phyloP scores from a whole-genome alignment of 768 basidiomycete species.

The Mycena floridula region DNA sequence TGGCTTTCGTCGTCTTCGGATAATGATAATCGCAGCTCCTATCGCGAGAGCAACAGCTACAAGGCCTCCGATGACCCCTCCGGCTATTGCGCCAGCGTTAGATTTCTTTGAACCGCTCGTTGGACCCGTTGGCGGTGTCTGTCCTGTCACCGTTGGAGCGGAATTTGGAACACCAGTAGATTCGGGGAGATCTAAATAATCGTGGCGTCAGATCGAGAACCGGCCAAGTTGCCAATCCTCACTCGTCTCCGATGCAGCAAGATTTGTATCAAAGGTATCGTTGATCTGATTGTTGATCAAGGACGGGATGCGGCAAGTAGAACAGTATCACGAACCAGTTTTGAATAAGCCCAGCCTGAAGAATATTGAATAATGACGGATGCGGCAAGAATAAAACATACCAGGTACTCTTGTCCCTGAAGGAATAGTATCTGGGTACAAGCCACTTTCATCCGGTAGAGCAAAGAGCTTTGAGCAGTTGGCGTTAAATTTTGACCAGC shows the following conservation, averaged over 20 bases:
- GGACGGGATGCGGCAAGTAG: too few species aligned
- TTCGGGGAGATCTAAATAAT: conserved; percentile 10
- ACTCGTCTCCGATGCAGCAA: neutral
- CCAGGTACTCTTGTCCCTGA: too few species aligned
- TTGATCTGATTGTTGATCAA: neutral
- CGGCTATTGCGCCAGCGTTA: conserved; percentile 18
- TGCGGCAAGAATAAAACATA: too few species aligned
- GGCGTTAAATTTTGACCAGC: too few species aligned
- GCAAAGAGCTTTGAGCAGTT: too few species aligned
- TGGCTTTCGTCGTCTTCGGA: conserved; percentile 9
- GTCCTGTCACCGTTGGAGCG: neutral
- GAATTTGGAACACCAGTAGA: conserved; percentile 3
- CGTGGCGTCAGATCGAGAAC: neutral
- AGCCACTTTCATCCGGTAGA: too few species aligned
- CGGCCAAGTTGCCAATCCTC: too few species aligned
- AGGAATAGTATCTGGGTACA: too few species aligned
- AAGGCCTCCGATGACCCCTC: conserved; percentile 20
- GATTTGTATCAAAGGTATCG: neutral
- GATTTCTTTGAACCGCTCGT: conserved; percentile 7
- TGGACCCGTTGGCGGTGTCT: neutral
- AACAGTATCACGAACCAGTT: too few species aligned
- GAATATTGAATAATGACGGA: too few species aligned
- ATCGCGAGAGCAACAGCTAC: conserved; percentile 13
- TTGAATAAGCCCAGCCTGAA: too few species aligned
- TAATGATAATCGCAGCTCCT: conserved; percentile 9